Percentiles rank a stretch among this genome's conserved stretches.
phyloP scores from a whole-genome alignment of 345 rosid species.

The Populus simonii region DNA sequence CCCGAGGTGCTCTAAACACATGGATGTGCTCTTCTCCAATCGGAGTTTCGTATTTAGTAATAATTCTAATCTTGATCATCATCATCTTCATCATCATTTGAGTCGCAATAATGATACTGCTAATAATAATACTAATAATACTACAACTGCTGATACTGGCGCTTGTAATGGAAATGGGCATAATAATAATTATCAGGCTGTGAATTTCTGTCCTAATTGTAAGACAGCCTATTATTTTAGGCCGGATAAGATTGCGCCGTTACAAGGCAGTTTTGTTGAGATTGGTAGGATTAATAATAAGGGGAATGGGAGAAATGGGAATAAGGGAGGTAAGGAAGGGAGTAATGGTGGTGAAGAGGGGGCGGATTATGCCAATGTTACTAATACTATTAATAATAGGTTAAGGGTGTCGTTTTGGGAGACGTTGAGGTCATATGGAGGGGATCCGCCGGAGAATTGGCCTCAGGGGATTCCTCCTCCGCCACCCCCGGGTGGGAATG shows the following conservation, averaged over 20 bases:
- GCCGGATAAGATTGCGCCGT: slow-evolving; percentile 61
- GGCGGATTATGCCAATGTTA: slow-evolving; percentile 13
- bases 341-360: slow-evolving; percentile 20
- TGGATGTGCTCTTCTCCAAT: slow-evolving; percentile 79
- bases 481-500: slow-evolving; percentile 28
- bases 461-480: slow-evolving; percentile 38
- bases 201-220: slow-evolving; percentile 85
- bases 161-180: neutral
- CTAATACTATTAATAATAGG: slow-evolving; percentile 23
- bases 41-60: slow-evolving; percentile 30
- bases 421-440: slow-evolving; percentile 60
- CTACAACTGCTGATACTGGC: neutral
- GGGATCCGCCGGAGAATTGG: slow-evolving; percentile 71
- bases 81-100: neutral
- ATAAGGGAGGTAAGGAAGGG: neutral
- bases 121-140: neutral
- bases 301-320: neutral
- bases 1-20: slow-evolving; percentile 83
- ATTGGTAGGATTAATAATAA: slow-evolving; percentile 40
- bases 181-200: slow-evolving; percentile 43
- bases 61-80: slow-evolving; percentile 8
- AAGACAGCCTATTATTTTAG: slow-evolving; percentile 77
- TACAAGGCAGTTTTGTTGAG: slow-evolving; percentile 89
- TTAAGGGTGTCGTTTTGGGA: slow-evolving; percentile 72
- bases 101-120: neutral